Conservation (phyloP, 441 rosid genomes). For the Bruguiera hainesii region DNA sequence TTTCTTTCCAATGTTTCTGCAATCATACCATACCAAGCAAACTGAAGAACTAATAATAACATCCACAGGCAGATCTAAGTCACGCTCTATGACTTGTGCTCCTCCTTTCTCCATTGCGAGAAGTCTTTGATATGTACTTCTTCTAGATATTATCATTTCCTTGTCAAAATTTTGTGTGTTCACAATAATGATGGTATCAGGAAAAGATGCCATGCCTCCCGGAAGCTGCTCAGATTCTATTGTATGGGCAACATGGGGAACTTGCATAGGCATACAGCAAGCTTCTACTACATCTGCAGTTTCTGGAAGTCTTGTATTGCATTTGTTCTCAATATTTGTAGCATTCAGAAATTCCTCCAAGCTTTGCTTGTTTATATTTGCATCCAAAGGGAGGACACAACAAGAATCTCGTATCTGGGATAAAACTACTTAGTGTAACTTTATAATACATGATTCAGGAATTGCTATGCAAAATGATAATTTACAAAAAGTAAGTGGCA, state of each 20-base stretch:
- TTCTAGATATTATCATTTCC: conserved; percentile 83
- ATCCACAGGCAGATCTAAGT: conserved; percentile 79
- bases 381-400: conserved; percentile 23
- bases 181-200: conserved; percentile 53
- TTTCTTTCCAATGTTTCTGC: conserved; percentile 56
- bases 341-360: conserved; percentile 43
- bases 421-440: conserved; percentile 16
- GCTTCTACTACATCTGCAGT: conserved; percentile 38
- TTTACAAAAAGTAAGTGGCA: conserved; percentile 7
- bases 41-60: conserved; percentile 60
- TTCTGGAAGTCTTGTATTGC: conserved; percentile 28
- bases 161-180: conserved; percentile 73
- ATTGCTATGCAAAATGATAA: not conserved
- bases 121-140: conserved; percentile 79
- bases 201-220: conserved; percentile 30
- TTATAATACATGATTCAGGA: not conserved
- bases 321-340: conserved; percentile 36
- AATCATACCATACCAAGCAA: conserved; percentile 87
- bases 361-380: conserved; percentile 26
- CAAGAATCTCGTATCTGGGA: conserved; percentile 40
- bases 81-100: conserved; percentile 87
- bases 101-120: conserved; percentile 86
- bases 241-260: conserved; percentile 28
- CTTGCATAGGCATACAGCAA: conserved; percentile 30
- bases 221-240: conserved; percentile 35